Base-by-base conservation (phyloP, 2,329 filamentous ascomycete genomes). In the Penicillium occitanis region DNA sequence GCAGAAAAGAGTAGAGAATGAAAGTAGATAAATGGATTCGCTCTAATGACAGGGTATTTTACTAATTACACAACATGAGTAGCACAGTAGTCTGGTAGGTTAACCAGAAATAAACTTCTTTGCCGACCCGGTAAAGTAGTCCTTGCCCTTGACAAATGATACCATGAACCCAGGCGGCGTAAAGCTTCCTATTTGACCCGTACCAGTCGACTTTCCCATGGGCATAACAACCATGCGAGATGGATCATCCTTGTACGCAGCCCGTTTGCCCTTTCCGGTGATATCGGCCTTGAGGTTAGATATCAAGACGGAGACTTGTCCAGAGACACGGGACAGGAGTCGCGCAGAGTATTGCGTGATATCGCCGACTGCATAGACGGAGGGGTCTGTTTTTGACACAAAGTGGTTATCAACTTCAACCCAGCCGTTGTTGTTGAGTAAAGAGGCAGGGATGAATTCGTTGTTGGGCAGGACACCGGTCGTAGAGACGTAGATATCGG, bases 381-480 rank as follows among this genome's bases (percentile, higher is more conserved):
- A 63, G 3, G 48, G n/a, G 57, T 65, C 60, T 8, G 51, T 53
- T 7, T 46, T 50, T 28, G 19, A 33, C 17, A 67, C 68, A 44
- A 71, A 66, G 11, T 69, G 59, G n/a, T 48, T 37, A 40, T 72
- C 70, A 14, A 72, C 68, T 13, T 68, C 53, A 11, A 72, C 69
- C 69, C 70, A 71, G 50, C 69, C 70, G 37, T 65, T 46, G 11
- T 63, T 40, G 28, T 67, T 58, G 30, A 70, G 67, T 19, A 69
- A 61, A 4, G 65, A 37, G n/a, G 46, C 35, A 7, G 69, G 70
- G 25, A 72, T 65, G 57, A 71, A 72, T 3, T 57, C 42, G 44
- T 68, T 72, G 46, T 72, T 71, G 1, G 70, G 70, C 4, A 69
- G 60, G 11, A 67, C 62, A 4, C 70, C 70, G 3, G 68, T 69